Evolutionary conservation across 495 filamentous ascomycete species (phyloP).

Genomic region (Hypoxylon trugodes): DNA sequence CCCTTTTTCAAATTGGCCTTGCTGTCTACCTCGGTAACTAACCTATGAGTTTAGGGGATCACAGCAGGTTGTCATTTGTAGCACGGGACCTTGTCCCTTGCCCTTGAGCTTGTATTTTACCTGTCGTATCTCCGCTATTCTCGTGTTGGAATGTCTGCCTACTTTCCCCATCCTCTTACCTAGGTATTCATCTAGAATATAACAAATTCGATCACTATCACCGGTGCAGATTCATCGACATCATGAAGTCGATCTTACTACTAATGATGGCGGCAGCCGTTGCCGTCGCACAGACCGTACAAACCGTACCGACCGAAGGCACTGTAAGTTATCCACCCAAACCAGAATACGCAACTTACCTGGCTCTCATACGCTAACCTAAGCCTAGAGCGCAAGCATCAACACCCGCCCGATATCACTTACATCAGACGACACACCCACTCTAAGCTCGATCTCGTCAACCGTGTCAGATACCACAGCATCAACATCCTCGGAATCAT

Average conservation of each 20-base stretch:
- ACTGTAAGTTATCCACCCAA: slow-evolving; percentile 5
- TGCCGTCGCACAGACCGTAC: slow-evolving; percentile 10
- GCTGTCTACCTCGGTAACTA: not conserved
- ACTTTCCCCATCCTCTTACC: not conserved
- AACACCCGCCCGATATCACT: slow-evolving; percentile 8
- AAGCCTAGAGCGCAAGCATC: slow-evolving; percentile 1
- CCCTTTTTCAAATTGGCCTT: not conserved
- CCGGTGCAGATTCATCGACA: slow-evolving; percentile 2
- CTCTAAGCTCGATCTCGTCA: not conserved
- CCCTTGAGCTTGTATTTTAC: not conserved
- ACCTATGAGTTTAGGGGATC: too few species aligned
- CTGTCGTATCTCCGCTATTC: slow-evolving; percentile 1
- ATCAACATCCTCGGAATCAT: not conserved
- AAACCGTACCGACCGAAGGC: slow-evolving; percentile 1
- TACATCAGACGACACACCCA: slow-evolving; percentile 17
- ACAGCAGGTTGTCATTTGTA: slow-evolving; percentile 1
- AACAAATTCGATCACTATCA: not conserved
- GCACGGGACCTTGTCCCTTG: slow-evolving; percentile 11
- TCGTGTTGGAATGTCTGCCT: slow-evolving; percentile 8
- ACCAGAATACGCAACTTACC: not conserved
- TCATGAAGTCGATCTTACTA: slow-evolving; percentile 12
- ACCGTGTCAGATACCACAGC: not conserved
- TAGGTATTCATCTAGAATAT: not conserved
- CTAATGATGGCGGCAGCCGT: not conserved
- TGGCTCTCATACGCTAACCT: slow-evolving; percentile 1